Percentiles rank a stretch among this genome's conserved stretches.
phyloP scores from a whole-genome alignment of 345 rosid species.

The Corymbia maculata region DNA sequence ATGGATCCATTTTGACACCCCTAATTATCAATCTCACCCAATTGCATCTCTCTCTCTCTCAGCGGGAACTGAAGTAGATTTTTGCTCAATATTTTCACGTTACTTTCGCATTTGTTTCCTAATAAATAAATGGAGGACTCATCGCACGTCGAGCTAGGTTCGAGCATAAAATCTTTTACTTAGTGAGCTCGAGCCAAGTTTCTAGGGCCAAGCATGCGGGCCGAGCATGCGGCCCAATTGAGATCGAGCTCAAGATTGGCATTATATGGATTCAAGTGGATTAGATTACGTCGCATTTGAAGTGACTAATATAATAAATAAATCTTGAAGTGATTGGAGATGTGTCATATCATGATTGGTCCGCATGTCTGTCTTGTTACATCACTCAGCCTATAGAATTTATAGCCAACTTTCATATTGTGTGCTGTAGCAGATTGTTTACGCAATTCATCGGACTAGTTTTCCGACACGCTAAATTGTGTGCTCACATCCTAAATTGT shows the following conservation, averaged over 20 bases:
- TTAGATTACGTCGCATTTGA: not conserved
- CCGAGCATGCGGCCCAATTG: rapidly evolving
- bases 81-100: not conserved
- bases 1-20: no score
- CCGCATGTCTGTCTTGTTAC: not conserved
- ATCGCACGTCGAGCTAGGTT: not conserved
- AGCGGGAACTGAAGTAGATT: not conserved
- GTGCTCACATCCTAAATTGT: not conserved
- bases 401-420: not conserved
- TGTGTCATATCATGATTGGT: not conserved
- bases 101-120: not conserved
- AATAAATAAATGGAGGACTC: not conserved
- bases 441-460: rapidly evolving
- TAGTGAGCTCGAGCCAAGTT: not conserved
- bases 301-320: not conserved
- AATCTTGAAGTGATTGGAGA: not conserved
- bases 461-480: not conserved
- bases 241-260: not conserved
- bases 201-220: rapidly evolving
- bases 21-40: no score
- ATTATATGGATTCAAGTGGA: not conserved
- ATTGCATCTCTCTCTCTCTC: not conserved
- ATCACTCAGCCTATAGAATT: not conserved
- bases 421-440: not conserved
- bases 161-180: not conserved